phyloP scores from a whole-genome alignment of 805 yeast species.

The Starmerella bombicola region DNA sequence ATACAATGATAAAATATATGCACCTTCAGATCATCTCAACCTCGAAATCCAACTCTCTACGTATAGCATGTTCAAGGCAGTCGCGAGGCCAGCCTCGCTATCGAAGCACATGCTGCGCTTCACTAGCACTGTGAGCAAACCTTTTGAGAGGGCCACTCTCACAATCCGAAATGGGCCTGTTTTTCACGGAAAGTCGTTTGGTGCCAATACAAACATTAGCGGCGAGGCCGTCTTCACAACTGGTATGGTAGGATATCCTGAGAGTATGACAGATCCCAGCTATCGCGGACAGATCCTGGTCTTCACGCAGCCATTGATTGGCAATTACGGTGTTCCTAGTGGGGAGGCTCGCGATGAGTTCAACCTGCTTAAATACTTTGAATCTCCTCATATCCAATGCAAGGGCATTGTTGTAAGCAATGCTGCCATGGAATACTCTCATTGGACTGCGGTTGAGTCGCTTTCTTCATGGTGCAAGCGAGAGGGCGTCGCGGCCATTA shows the following conservation, averaged over 20 bases:
- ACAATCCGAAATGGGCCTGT: slow-evolving; percentile 88
- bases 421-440: slow-evolving; percentile 91
- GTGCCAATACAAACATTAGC: slow-evolving; percentile 80
- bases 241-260: slow-evolving; percentile 96
- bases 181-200: slow-evolving; percentile 87
- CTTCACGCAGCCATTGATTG: slow-evolving; percentile 93
- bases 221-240: slow-evolving; percentile 99
- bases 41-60: too few species aligned
- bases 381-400: slow-evolving; percentile 83
- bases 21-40: too few species aligned
- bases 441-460: slow-evolving; percentile 98
- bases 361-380: slow-evolving; percentile 79
- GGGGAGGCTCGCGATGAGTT: slow-evolving; percentile 67
- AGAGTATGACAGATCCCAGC: slow-evolving; percentile 97
- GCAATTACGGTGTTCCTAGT: slow-evolving; percentile 97
- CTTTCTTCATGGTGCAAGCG: slow-evolving; percentile 92
- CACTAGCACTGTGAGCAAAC: slow-evolving; percentile 31
- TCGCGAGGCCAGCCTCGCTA: not conserved
- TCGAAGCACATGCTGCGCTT: slow-evolving; percentile 1
- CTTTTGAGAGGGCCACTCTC: slow-evolving; percentile 61
- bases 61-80: not conserved
- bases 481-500: slow-evolving; percentile 89
- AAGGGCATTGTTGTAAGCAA: slow-evolving; percentile 94
- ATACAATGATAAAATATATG: not conserved
- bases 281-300: slow-evolving; percentile 94